Percentiles rank a stretch among this genome's conserved stretches.
Conservation (phyloP, 2,329 filamentous ascomycete species). For the Penicillium expansum region DNA sequence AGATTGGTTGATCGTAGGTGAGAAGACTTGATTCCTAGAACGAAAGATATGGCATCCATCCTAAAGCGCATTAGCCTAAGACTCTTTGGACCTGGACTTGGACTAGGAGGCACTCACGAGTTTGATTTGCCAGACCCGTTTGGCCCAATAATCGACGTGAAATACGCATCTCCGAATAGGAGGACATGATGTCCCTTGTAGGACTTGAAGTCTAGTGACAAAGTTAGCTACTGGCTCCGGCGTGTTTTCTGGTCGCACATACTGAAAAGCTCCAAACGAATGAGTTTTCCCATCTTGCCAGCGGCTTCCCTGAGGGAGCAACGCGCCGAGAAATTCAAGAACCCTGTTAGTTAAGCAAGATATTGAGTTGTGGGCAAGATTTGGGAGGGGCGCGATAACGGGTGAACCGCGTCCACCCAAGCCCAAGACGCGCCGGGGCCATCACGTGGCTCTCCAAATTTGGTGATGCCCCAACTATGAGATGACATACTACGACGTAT, state of each 20-base stretch:
- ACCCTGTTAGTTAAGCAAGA: conserved; percentile 16
- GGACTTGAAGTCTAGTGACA: conserved; percentile 85
- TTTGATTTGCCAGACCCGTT: conserved; percentile 99
- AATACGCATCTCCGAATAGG: conserved; percentile 95
- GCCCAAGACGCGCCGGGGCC: conserved; percentile 27
- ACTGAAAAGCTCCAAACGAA: conserved; percentile 93
- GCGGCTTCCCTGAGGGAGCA: conserved; percentile 27
- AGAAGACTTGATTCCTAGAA: conserved; percentile 97
- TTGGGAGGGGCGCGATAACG: conserved; percentile 27
- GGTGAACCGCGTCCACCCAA: conserved; percentile 19
- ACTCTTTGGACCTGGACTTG: neutral
- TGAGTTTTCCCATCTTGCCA: conserved; percentile 86
- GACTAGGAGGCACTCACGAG: conserved; percentile 60
- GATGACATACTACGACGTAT: neutral
- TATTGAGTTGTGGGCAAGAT: conserved; percentile 12
- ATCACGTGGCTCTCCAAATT: conserved; percentile 24
- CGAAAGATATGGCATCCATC: conserved; percentile 99
- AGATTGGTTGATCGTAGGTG: conserved; percentile 92
- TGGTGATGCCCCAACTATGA: neutral
- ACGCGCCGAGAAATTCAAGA: conserved; percentile 14
- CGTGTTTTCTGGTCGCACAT: conserved; percentile 38
- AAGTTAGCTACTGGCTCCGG: conserved; percentile 23
- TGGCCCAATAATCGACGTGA: conserved; percentile 97
- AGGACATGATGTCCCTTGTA: conserved; percentile 96
- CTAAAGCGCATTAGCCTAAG: conserved; percentile 47